Base-by-base conservation (phyloP, 345 rosid genomes). In the Alliaria petiolata region DNA sequence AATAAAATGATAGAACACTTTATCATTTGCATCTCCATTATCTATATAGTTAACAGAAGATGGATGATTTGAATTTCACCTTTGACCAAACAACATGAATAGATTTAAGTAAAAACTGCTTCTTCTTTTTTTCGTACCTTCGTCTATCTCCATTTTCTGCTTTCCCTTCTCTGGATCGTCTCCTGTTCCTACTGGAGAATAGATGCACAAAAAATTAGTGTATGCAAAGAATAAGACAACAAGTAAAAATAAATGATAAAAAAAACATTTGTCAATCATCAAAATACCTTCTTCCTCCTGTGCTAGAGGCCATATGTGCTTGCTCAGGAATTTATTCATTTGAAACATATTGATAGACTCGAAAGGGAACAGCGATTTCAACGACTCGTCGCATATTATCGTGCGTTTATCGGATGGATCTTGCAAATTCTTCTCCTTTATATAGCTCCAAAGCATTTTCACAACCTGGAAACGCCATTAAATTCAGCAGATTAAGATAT, bases 311-410 rank as follows among this genome's bases (percentile, higher is more conserved):
- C 87, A 81, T 65, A 87, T 85, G 68, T 87, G 89, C 75, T 81
- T 83, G 15, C 86, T 45, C 33, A 87, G 78, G 43, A 65, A 83
- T 79, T 85, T 87, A 74, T 71, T 83, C 89, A 87, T 82, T 62
- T 82, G 83, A 75, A 87, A 87, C 89, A 85, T 85, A 74, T 83
- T 80, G 50, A 87, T 83, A 12, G 83, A 80, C 20, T 79, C 80
- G n/a, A 82, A 72, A 34, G 68, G 65, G 47, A 87, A 87, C 58
- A 85, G 67, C 44, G 82, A 80, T 62, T 26, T 82, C 47, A 85
- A 68, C 47, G 80, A 34, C 33, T 82, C 82, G 9, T 85, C 86
- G 31, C 92, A 87, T 49, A 82, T 59, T 69, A 85, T 87, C 30
- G 69, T 83, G 33, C 81, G 78, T 52, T 65, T 78, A 62, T 87